Conservation (phyloP, 2,329 filamentous ascomycete species). For the Claviceps lovelessii region DNA sequence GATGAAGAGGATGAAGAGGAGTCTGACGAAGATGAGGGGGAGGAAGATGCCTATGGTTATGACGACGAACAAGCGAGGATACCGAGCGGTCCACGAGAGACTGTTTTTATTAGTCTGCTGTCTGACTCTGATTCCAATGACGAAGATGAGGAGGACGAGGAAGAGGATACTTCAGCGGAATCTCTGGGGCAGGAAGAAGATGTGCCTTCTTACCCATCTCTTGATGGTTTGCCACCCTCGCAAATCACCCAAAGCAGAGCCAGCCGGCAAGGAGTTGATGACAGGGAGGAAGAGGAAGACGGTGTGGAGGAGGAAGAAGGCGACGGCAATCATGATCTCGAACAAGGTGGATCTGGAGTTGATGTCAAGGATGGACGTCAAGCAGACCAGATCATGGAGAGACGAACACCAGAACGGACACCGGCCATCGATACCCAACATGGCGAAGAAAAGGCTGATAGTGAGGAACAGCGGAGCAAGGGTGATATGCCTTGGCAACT, state of each 20-base stretch:
- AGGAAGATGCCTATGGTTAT: constrained; percentile 1
- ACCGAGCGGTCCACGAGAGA: constrained; percentile 14
- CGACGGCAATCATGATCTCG: not conserved
- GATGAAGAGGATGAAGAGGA: constrained; percentile 8
- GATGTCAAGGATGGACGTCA: not conserved
- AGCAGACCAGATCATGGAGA: not conserved
- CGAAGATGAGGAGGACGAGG: not conserved
- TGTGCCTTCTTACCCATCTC: not conserved
- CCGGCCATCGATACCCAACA: not conserved
- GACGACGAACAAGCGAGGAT: constrained; percentile 1
- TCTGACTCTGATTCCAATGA: constrained; percentile 22
- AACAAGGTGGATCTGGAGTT: not conserved
- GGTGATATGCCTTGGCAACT: not conserved
- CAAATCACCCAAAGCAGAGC: not conserved
- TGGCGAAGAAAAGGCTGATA: not conserved
- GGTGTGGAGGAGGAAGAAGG: not conserved
- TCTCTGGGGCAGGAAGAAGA: not conserved
- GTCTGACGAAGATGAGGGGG: constrained; percentile 6
- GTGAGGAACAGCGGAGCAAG: not conserved
- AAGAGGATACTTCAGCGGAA: not conserved
- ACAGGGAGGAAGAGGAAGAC: not conserved
- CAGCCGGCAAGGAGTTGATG: not conserved
- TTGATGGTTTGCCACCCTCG: not conserved
- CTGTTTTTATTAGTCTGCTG: constrained; percentile 32
- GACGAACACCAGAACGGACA: not conserved